These are phyloP conservation scores for Candida pseudoglaebosa DNA, from an alignment of 805 yeast species.

Conservation along the genomic window DNA sequence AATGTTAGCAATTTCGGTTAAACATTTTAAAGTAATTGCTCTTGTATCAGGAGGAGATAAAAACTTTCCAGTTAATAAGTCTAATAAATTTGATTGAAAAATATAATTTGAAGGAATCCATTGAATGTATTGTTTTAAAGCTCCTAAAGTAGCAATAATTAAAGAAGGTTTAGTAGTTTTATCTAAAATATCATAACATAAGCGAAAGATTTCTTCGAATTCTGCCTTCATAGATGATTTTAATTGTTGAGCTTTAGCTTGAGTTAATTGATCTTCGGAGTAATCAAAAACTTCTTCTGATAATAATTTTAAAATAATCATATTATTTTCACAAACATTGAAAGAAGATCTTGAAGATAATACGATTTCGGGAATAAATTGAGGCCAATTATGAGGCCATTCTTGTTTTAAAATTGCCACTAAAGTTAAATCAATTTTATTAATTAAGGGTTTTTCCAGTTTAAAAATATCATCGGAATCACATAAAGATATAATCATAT, in stretches of 20 bases:
- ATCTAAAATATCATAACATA: constrained; percentile 91
- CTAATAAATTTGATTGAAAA: constrained; percentile 80
- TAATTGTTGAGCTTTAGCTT: constrained; percentile 82
- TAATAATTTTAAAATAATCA: constrained; percentile 83
- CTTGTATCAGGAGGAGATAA: constrained; percentile 76
- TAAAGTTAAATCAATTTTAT: constrained; percentile 88
- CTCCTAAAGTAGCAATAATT: constrained; percentile 77
- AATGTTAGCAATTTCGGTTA: constrained; percentile 84
- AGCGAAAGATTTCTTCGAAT: constrained; percentile 86
- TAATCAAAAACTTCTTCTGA: constrained; percentile 96
- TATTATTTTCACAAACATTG: constrained; percentile 96
- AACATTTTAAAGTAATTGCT: constrained; percentile 81
- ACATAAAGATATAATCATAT: constrained; percentile 89
- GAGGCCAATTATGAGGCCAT: constrained; percentile 99
- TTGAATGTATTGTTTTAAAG: constrained; percentile 78
- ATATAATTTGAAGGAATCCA: constrained; percentile 94
- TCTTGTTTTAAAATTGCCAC: constrained; percentile 95
- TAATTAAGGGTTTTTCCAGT: constrained; percentile 75
- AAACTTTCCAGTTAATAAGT: constrained; percentile 69
- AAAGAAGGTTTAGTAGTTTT: constrained; percentile 82
- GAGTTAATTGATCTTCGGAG: constrained; percentile 95
- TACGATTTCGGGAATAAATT: constrained; percentile 90
- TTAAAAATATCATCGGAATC: constrained; percentile 73
- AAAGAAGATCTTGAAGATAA: constrained; percentile 77
- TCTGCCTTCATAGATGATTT: constrained; percentile 84